phyloP scores from a whole-genome alignment of 169 alveolate genomes.

The Plasmodium berghei region DNA sequence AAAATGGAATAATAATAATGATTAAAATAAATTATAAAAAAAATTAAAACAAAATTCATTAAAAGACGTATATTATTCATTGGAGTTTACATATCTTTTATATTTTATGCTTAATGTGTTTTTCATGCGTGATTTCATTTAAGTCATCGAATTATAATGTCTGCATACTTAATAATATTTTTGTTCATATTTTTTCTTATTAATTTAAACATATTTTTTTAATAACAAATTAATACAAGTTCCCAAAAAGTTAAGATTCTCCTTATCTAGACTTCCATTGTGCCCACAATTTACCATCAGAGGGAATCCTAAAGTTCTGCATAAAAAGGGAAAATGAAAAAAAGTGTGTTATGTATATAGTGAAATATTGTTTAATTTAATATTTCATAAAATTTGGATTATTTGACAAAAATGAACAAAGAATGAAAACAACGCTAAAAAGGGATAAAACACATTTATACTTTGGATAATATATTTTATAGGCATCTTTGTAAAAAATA shows the following conservation, averaged over 20 bases:
- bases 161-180: too few species aligned
- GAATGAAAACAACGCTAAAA: neutral
- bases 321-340: slow-evolving; percentile 15
- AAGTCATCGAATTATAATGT: too few species aligned
- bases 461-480: slow-evolving; percentile 66
- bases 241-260: slow-evolving; percentile 27
- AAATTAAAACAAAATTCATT: neutral
- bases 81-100: neutral
- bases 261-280: slow-evolving; percentile 56
- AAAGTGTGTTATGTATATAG: neutral
- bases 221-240: slow-evolving; percentile 39
- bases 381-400: neutral
- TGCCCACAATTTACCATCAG: slow-evolving; percentile 68
- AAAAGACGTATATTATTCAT: neutral
- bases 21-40: slow-evolving; percentile 11
- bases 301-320: slow-evolving; percentile 67
- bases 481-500: slow-evolving; percentile 40
- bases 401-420: neutral
- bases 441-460: slow-evolving; percentile 1
- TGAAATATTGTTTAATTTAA: neutral
- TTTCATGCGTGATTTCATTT: neutral
- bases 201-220: slow-evolving; percentile 19
- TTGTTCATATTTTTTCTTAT: too few species aligned
- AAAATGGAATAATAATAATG: slow-evolving; percentile 39
- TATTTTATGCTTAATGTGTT: neutral